phyloP scores from a whole-genome alignment of 1,284 basidiomycete genomes.

The Cryptococcus sp. region DNA sequence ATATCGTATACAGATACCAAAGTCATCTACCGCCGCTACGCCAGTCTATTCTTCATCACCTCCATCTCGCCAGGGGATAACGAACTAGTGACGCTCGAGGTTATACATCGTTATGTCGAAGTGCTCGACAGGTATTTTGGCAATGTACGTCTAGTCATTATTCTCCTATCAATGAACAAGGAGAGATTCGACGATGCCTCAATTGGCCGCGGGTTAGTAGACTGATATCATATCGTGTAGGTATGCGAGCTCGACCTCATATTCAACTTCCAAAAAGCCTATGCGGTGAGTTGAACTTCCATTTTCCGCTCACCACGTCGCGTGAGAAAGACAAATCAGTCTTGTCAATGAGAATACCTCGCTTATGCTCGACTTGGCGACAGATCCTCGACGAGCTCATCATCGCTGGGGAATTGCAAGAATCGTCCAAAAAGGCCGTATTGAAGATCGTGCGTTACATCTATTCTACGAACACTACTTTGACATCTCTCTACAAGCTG shows the following conservation, averaged over 20 bases:
- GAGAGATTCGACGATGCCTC: neutral
- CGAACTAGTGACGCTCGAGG: slow-evolving; percentile 86
- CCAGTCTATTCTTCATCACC: slow-evolving; percentile 96
- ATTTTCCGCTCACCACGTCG: too few relatives aligned
- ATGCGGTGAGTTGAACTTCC: slow-evolving; percentile 63
- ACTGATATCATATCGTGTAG: slow-evolving; percentile 54
- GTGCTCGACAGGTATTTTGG: slow-evolving; percentile 99
- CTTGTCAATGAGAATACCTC: neutral
- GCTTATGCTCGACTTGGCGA: neutral
- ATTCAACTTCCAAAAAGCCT: slow-evolving; percentile 98
- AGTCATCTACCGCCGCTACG: slow-evolving; percentile 96
- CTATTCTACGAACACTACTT: slow-evolving; percentile 21
- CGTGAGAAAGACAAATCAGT: too few relatives aligned
- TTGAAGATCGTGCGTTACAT: slow-evolving; percentile 69
- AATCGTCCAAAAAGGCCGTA: slow-evolving; percentile 97
- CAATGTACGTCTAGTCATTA: slow-evolving; percentile 64
- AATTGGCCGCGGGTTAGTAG: neutral
- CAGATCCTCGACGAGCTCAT: slow-evolving; percentile 97
- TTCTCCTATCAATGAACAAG: neutral
- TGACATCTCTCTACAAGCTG: neutral
- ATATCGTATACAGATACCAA: slow-evolving; percentile 68
- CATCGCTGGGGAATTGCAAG: slow-evolving; percentile 96
- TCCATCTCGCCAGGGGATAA: slow-evolving; percentile 90
- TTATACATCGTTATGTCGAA: slow-evolving; percentile 98
- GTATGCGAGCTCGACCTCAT: slow-evolving; percentile 96